phyloP scores from a whole-genome alignment of 345 rosid species.

The Gossypium ekmanianum region DNA sequence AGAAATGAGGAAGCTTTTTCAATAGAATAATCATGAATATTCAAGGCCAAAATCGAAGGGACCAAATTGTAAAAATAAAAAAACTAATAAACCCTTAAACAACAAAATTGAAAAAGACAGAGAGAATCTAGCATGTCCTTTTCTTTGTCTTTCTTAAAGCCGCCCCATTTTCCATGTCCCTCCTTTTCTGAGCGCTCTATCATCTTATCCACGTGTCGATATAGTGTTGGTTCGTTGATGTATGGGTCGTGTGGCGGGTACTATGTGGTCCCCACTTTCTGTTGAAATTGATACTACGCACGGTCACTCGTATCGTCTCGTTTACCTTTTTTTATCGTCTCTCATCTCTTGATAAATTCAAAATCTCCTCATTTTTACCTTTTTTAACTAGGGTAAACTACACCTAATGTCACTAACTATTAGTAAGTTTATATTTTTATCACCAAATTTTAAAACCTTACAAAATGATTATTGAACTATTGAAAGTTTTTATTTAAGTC shows the following conservation, averaged over 20 bases:
- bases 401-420: too few relatives aligned
- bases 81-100: not conserved
- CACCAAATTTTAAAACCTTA: rapidly evolving
- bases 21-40: not conserved
- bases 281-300: not conserved
- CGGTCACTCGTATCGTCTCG: not conserved
- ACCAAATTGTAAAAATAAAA: not conserved
- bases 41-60: not conserved
- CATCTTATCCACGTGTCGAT: not conserved
- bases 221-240: not conserved
- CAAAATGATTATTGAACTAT: too few relatives aligned
- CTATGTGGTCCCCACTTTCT: not conserved
- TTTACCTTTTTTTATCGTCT: not conserved
- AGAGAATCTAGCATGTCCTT: not conserved
- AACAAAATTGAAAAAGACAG: not conserved
- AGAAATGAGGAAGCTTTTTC: not conserved
- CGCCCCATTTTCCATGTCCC: not conserved
- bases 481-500: too few relatives aligned
- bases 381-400: not conserved
- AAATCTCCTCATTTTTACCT: not conserved
- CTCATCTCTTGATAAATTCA: slow-evolving; percentile 4
- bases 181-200: not conserved
- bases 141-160: not conserved
- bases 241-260: not conserved
- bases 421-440: too few relatives aligned